These are phyloP conservation scores for Patellifolia procumbens DNA, from an alignment of 179 eudicot species.

Conservation along the genomic window DNA sequence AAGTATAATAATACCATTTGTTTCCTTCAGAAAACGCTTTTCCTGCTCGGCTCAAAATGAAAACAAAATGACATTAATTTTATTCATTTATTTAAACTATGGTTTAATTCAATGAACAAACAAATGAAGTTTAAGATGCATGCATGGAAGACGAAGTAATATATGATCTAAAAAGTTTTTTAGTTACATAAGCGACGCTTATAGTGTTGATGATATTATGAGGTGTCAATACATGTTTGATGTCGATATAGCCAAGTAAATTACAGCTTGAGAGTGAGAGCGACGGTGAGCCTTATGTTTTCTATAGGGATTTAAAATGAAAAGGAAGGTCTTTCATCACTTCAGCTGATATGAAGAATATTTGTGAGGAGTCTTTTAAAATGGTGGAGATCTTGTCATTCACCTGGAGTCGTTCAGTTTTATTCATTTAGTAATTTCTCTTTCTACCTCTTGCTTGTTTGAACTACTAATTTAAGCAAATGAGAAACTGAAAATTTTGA, in stretches of 20 bases:
- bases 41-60: slow-evolving; percentile 37
- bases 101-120: not conserved
- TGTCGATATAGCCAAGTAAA: not conserved
- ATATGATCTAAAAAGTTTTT: not conserved
- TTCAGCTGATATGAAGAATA: not conserved
- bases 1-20: slow-evolving; percentile 78
- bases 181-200: no score
- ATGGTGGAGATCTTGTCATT: not conserved
- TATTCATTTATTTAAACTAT: not conserved
- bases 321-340: not conserved
- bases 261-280: not conserved
- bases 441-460: not conserved
- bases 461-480: not conserved
- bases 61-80: no score
- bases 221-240: not conserved
- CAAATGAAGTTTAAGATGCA: not conserved
- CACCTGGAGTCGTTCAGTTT: not conserved
- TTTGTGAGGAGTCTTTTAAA: not conserved
- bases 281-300: not conserved
- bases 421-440: not conserved
- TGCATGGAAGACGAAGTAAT: not conserved
- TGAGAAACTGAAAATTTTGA: not conserved
- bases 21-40: slow-evolving; percentile 78
- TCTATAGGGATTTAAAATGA: not conserved
- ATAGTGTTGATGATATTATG: no score